Evolutionary conservation across 805 yeast species (phyloP).

Genomic region (Millerozyma miso): DNA sequence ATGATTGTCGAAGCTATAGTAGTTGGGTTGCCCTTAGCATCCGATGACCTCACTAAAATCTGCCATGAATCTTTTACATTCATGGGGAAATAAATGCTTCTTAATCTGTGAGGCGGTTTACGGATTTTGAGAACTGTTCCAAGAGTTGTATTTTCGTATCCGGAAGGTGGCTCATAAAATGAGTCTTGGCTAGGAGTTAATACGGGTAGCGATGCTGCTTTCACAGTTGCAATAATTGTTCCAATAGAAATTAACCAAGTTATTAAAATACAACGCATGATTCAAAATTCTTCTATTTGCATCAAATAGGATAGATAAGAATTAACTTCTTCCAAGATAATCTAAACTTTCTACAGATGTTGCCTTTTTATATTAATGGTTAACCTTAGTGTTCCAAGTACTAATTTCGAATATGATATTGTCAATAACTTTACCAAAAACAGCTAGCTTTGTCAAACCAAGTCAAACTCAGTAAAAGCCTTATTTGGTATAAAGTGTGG

Average conservation of each 20-base stretch:
- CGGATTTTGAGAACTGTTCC: constrained; percentile 24
- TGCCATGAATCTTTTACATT: constrained; percentile 21
- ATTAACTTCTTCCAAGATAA: too few relatives aligned
- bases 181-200: constrained; percentile 12
- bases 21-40: constrained; percentile 21
- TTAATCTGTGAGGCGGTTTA: constrained; percentile 15
- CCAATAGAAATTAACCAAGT: neutral
- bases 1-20: constrained; percentile 24
- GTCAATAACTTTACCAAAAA: too few relatives aligned
- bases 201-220: neutral
- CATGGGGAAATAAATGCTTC: constrained; percentile 14
- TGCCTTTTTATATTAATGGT: too few relatives aligned
- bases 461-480: too few relatives aligned
- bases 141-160: constrained; percentile 13
- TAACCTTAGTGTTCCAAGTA: too few relatives aligned
- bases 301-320: too few relatives aligned
- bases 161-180: constrained; percentile 21
- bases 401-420: too few relatives aligned
- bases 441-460: too few relatives aligned
- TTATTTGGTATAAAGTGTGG: too few relatives aligned
- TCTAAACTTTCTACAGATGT: too few relatives aligned
- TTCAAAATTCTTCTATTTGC: too few relatives aligned
- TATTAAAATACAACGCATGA: neutral
- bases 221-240: neutral
- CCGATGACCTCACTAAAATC: constrained; percentile 17